phyloP scores from a whole-genome alignment of 352 stramenopile genomes.

The Stramenopiles sp. region DNA sequence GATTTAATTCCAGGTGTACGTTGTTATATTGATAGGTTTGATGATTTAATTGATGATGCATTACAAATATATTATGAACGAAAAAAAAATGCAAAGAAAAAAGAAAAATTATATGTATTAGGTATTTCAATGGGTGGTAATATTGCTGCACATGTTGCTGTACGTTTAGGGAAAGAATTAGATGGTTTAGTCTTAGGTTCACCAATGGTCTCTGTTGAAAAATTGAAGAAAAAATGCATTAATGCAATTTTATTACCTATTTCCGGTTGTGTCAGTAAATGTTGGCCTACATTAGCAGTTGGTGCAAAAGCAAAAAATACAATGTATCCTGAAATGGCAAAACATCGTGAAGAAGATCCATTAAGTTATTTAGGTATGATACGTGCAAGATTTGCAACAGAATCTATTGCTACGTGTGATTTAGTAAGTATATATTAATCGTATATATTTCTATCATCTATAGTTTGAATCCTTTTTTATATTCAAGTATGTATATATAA shows the following conservation, averaged over 20 bases:
- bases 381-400: neutral
- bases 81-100: neutral
- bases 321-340: neutral
- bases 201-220: neutral
- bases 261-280: neutral
- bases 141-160: neutral
- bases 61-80: neutral
- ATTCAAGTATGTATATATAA: no score
- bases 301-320: neutral
- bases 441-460: no score
- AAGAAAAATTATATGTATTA: neutral
- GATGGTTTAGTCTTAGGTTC: neutral
- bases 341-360: neutral
- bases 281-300: neutral
- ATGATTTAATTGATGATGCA: neutral
- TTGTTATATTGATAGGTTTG: neutral
- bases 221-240: neutral
- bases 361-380: neutral
- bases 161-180: neutral
- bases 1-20: neutral
- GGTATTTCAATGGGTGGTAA: neutral
- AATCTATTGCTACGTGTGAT: neutral
- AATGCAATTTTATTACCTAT: neutral
- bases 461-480: no score
- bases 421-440: neutral